Percentiles rank a stretch among this genome's conserved stretches.
These are phyloP conservation scores for Fusarium sp. DNA, from an alignment of 2,329 filamentous ascomycete species.

Conservation along the genomic window DNA sequence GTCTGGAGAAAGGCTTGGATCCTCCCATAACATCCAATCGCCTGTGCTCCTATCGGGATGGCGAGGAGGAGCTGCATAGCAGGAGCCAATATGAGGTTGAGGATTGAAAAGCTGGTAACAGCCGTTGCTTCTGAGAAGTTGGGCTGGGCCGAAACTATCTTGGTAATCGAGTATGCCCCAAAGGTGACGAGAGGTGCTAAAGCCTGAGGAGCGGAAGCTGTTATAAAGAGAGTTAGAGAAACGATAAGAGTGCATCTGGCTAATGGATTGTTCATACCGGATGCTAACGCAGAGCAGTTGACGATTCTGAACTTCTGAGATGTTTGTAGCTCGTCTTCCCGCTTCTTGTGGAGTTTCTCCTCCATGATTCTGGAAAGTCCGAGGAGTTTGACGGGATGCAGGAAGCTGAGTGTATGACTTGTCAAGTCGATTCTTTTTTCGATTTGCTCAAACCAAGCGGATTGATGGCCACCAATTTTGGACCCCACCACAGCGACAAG, in stretches of 20 bases:
- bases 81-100: background rate
- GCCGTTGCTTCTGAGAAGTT: slow-evolving; percentile 5
- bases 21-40: slow-evolving; percentile 5
- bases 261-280: background rate
- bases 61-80: slow-evolving; percentile 10
- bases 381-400: background rate
- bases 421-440: slow-evolving; percentile 9
- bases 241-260: background rate
- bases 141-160: background rate
- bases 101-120: slow-evolving; percentile 6
- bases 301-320: slow-evolving; percentile 6
- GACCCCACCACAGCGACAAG: slow-evolving; percentile 2
- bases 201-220: background rate
- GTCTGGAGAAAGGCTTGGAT: slow-evolving; percentile 1
- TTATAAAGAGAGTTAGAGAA: background rate
- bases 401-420: background rate
- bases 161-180: slow-evolving; percentile 2
- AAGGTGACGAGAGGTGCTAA: slow-evolving; percentile 5
- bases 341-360: background rate
- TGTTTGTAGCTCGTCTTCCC: background rate
- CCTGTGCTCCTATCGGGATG: slow-evolving; percentile 8
- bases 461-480: background rate
- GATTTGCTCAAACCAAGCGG: slow-evolving; percentile 1
- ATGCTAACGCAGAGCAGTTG: slow-evolving; percentile 4
- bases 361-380: slow-evolving; percentile 7